Evolutionary conservation across 1,284 basidiomycete genomes (phyloP).

Genomic region (Trichosporon sp.): DNA sequence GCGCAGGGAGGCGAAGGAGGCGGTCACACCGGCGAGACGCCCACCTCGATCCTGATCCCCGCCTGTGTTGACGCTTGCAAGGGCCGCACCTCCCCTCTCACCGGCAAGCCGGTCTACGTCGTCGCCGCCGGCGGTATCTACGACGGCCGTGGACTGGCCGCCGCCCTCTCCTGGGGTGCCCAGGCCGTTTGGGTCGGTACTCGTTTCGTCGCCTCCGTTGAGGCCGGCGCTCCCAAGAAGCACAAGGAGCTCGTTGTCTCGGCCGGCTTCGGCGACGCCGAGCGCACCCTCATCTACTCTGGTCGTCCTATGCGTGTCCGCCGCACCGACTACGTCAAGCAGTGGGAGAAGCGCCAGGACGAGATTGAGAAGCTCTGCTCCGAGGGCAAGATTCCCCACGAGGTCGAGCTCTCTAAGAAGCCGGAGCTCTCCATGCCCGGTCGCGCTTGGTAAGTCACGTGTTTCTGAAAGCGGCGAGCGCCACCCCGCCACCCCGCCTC

Average conservation of each 20-base stretch:
- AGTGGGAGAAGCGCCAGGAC: conserved; percentile 61
- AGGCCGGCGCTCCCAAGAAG: conserved; percentile 34
- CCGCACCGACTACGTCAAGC: conserved; percentile 75
- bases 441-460: conserved; percentile 28
- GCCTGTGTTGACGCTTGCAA: conserved; percentile 79
- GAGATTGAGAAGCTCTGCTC: conserved; percentile 67
- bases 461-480: neutral
- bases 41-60: conserved; percentile 57
- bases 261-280: conserved; percentile 58
- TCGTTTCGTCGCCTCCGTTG: conserved; percentile 72
- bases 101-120: conserved; percentile 75
- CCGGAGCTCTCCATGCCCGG: conserved; percentile 33
- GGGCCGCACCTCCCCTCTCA: conserved; percentile 72
- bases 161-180: conserved; percentile 80
- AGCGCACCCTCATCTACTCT: conserved; percentile 81
- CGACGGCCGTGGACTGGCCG: conserved; percentile 81
- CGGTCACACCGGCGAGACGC: conserved; percentile 61
- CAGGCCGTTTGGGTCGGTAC: conserved; percentile 87
- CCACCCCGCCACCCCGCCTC: neutral
- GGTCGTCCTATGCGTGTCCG: conserved; percentile 83
- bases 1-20: conserved; percentile 86
- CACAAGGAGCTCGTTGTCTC: conserved; percentile 43
- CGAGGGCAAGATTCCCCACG: conserved; percentile 73
- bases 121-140: conserved; percentile 83
- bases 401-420: conserved; percentile 64